A percentile compares a stretch with the other conserved stretches of the same genome.
Evolutionary conservation across 305 asterid genomes (phyloP).

Genomic region (Caryopteris hybrid): DNA sequence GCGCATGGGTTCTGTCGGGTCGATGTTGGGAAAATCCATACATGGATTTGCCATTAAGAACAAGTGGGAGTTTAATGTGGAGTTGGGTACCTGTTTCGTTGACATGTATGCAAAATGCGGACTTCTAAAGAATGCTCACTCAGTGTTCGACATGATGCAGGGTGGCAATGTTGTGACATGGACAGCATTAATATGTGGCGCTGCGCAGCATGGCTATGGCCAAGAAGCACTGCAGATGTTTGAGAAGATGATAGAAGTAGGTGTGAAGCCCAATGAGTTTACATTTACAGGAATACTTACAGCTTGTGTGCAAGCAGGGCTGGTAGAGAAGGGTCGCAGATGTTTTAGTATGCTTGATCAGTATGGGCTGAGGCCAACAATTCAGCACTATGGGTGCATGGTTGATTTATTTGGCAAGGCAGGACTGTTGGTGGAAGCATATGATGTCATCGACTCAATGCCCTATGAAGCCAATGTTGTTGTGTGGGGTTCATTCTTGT

Average conservation of each 20-base stretch:
- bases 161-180: conserved; percentile 50
- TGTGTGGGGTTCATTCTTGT: conserved; percentile 72
- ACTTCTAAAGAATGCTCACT: conserved; percentile 37
- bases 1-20: conserved; percentile 47
- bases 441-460: conserved; percentile 45
- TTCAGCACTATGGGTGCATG: conserved; percentile 82
- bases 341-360: conserved; percentile 44
- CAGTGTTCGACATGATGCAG: conserved; percentile 39
- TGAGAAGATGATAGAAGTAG: conserved; percentile 44
- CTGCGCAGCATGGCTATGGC: conserved; percentile 47
- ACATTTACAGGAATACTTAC: conserved; percentile 63
- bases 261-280: conserved; percentile 51
- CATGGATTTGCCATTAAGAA: conserved; percentile 50
- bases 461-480: conserved; percentile 49
- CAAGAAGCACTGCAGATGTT: conserved; percentile 44
- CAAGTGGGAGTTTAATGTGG: conserved; percentile 47
- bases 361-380: conserved; percentile 43
- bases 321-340: conserved; percentile 62
- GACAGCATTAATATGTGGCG: conserved; percentile 68
- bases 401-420: conserved; percentile 65
- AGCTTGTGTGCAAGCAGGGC: conserved; percentile 52
- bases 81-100: conserved; percentile 52
- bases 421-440: conserved; percentile 58
- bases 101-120: conserved; percentile 75
- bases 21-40: conserved; percentile 46